phyloP scores from a whole-genome alignment of 2,329 filamentous ascomycete genomes.

The Thermoascus crustaceus region DNA sequence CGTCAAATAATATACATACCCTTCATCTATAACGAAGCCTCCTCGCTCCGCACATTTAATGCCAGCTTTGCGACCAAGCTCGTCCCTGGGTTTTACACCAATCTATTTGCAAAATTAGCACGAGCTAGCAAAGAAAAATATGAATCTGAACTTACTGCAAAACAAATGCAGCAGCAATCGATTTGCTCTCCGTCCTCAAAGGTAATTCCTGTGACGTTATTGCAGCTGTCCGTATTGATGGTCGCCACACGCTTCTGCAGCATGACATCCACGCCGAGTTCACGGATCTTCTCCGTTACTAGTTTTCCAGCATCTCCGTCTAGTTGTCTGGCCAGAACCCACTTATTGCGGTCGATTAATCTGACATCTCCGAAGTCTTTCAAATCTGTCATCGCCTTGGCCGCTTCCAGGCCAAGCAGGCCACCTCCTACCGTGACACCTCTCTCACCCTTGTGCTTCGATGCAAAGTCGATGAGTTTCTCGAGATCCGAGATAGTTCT shows the following conservation, averaged over 20 bases:
- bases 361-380: constrained; percentile 65
- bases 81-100: constrained; percentile 72
- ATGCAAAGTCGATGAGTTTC: constrained; percentile 65
- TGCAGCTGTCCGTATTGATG: constrained; percentile 60
- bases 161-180: constrained; percentile 74
- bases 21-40: constrained; percentile 55
- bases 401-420: constrained; percentile 76
- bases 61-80: constrained; percentile 60
- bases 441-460: constrained; percentile 56
- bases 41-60: constrained; percentile 65
- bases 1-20: constrained; percentile 9
- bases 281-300: constrained; percentile 71
- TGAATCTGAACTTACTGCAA: constrained; percentile 48
- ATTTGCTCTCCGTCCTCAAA: constrained; percentile 76
- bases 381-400: constrained; percentile 85
- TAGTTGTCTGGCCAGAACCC: constrained; percentile 74
- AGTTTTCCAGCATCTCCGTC: constrained; percentile 72
- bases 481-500: constrained; percentile 76
- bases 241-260: constrained; percentile 66
- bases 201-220: constrained; percentile 62
- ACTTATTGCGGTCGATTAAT: constrained; percentile 72
- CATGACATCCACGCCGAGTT: constrained; percentile 72
- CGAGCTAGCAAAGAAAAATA: not conserved
- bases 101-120: constrained; percentile 41
- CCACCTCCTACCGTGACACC: constrained; percentile 79